Conservation (phyloP, 352 stramenopile genomes). For the Thalassiosira hispida region DNA sequence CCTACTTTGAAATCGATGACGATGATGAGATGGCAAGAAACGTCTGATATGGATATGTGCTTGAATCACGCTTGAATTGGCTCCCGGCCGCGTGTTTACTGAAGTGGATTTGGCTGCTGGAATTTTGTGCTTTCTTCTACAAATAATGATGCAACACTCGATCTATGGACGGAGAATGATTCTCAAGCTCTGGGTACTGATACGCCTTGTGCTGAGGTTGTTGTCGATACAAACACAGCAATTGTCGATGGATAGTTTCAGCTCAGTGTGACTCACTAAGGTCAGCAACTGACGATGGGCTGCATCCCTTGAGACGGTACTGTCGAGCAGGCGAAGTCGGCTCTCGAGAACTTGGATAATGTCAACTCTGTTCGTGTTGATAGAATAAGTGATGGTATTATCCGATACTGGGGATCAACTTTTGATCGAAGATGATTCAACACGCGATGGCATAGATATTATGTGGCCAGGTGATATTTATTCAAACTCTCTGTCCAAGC, state of each 20-base stretch:
- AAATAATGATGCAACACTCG: conserved; percentile 65
- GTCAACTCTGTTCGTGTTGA: conserved; percentile 82
- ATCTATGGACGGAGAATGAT: conserved; percentile 79
- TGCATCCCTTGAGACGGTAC: conserved; percentile 85
- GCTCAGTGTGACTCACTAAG: conserved; percentile 62
- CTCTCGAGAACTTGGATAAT: conserved; percentile 74
- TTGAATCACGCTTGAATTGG: conserved; percentile 66
- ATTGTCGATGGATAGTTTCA: conserved; percentile 68
- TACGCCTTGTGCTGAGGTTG: conserved; percentile 69
- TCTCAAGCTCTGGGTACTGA: conserved; percentile 74
- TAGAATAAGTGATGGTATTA: conserved; percentile 53
- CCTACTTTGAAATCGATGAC: no score
- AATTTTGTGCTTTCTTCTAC: conserved; percentile 61
- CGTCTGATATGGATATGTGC: no score
- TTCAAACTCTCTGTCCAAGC: conserved; percentile 54
- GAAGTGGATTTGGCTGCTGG: conserved; percentile 59
- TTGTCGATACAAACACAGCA: conserved; percentile 49
- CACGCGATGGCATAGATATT: conserved; percentile 36
- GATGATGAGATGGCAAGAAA: no score
- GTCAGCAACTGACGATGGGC: conserved; percentile 60
- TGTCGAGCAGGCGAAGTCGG: conserved; percentile 70
- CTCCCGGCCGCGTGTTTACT: conserved; percentile 43
- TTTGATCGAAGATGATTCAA: conserved; percentile 20
- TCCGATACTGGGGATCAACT: conserved; percentile 24
- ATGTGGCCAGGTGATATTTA: conserved; percentile 50